phyloP scores from a whole-genome alignment of 2,329 filamentous ascomycete species.

The Aureobasidium uvarum region DNA sequence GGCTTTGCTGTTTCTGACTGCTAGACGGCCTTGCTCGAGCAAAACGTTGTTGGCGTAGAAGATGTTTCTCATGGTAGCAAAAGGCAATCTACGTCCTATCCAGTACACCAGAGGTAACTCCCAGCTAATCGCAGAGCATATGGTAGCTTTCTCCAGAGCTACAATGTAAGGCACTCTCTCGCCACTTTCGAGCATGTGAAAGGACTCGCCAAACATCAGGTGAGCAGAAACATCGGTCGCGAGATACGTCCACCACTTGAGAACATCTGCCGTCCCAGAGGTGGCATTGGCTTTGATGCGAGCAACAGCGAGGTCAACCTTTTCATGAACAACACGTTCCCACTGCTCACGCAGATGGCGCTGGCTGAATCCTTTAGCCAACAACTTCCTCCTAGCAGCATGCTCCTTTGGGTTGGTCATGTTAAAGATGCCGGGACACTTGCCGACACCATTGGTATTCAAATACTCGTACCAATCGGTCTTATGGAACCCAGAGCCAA shows the following conservation, averaged over 20 bases:
- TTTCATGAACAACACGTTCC: conserved; percentile 40
- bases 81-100: conserved; percentile 27
- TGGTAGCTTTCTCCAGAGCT: conserved; percentile 9
- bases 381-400: conserved; percentile 39
- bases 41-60: conserved; percentile 29
- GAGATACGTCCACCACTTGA: conserved; percentile 45
- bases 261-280: conserved; percentile 40
- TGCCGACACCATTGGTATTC: conserved; percentile 23
- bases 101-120: conserved; percentile 33
- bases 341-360: conserved; percentile 40
- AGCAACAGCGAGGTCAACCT: conserved; percentile 37
- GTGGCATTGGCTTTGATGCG: conserved; percentile 36
- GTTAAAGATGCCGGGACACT: conserved; percentile 39
- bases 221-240: conserved; percentile 43
- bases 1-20: conserved; percentile 27
- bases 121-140: conserved; percentile 32
- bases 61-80: conserved; percentile 24
- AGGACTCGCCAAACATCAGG: conserved; percentile 43
- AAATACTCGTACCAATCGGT: conserved; percentile 35
- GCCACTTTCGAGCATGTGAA: conserved; percentile 42
- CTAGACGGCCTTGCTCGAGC: conserved; percentile 28
- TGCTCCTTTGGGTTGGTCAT: conserved; percentile 42
- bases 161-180: conserved; percentile 31
- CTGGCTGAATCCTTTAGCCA: conserved; percentile 42
- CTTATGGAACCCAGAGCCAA: conserved; percentile 35